Percentiles rank a stretch among this genome's conserved stretches.
Conservation (phyloP, 352 stramenopile genomes). For the Globisporangium paddicum region DNA sequence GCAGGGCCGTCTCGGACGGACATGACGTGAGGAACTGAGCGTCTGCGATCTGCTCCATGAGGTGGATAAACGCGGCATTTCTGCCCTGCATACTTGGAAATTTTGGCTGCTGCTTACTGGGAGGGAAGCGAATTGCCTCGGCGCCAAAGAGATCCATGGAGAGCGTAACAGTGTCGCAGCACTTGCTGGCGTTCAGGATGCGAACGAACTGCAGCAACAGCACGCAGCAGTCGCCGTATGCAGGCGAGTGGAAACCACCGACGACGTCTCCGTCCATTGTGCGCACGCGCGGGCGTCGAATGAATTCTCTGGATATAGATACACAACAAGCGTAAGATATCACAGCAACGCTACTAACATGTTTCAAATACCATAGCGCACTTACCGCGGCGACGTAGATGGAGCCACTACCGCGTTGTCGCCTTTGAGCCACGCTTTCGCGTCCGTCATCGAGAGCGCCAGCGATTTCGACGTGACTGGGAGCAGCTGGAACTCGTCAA, state of each 20-base stretch:
- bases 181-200: constrained; percentile 61
- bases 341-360: not conserved
- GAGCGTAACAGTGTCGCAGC: constrained; percentile 63
- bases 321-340: not conserved
- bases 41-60: constrained; percentile 51
- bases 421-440: constrained; percentile 8
- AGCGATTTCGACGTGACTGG: constrained; percentile 6
- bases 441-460: constrained; percentile 1
- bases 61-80: constrained; percentile 21
- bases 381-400: constrained; percentile 1
- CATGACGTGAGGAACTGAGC: constrained; percentile 43
- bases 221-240: constrained; percentile 39
- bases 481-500: constrained; percentile 14
- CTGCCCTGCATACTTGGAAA: not conserved
- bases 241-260: constrained; percentile 36
- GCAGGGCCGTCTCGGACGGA: constrained; percentile 30
- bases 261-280: constrained; percentile 55
- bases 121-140: not conserved
- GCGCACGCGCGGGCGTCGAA: constrained; percentile 34
- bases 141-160: constrained; percentile 35
- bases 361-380: not conserved
- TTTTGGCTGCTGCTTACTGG: not conserved
- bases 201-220: constrained; percentile 29
- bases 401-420: not conserved
- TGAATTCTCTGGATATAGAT: constrained; percentile 40